Evolutionary conservation across 495 filamentous ascomycete species (phyloP), one percentile per base, ranked within the genome.

Genomic region (Tetracladium marchalianum): DNA sequence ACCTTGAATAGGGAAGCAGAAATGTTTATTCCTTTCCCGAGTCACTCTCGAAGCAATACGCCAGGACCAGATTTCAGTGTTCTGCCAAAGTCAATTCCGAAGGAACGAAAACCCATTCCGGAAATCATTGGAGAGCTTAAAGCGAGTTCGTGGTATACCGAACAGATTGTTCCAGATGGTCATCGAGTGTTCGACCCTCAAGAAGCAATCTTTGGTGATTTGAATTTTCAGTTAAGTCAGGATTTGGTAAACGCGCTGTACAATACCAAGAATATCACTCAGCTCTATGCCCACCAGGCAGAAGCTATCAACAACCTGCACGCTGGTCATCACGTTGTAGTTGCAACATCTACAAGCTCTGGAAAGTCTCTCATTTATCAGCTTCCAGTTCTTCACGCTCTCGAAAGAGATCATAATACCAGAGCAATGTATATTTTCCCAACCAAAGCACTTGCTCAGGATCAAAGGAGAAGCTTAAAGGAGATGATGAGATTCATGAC

Each of bases 341-440:
- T 97, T 0, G 79, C 89, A 3, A 99, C 92, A 0, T 95, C 90
- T 12, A 99, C 92, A 0, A 90, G 84, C 62, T 97, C 93, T 0
- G 92, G 92, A 5, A 99, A 99, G 63, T 94, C 87, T 5, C 65
- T 99, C 27, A 96, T 97, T 44, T 99, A 97, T 57, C 93, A 97
- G 56, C 70, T 99, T 15, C 92, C 92, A 0, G 90, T 97, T 51
- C 67, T 99, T 19, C 82, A 95, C 59, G 85, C 82, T 22, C 71
- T 99, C 10, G 90, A 97, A 62, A 69, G 75, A 36, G 85, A 96
- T 52, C 62, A 57, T 4, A 71, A 82, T 39, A 83, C 86, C 36
- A 70, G 90, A 53, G 90, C 92, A 9, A 87, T 99, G 82, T 97
- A 95, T 59, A 95, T 99, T 17, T 99, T 98, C 50, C 92, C 92